Evolutionary conservation across 192 early-diverging fungal genomes (phyloP), one percentile per base, ranked within the genome.

Genomic region (Podila epicladia): DNA sequence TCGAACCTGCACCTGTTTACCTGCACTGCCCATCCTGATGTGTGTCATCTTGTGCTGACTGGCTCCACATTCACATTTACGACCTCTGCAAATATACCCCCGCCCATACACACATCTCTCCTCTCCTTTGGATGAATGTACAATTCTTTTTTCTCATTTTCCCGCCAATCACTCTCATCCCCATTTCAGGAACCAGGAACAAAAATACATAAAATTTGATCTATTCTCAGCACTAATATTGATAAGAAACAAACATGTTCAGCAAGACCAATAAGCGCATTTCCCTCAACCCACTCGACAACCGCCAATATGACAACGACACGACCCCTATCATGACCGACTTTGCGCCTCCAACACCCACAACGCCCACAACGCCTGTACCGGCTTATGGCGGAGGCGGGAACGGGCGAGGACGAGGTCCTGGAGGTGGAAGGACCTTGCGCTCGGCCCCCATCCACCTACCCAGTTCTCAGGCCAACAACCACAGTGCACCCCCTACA

Each of bases 281-380:
- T 53, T 80, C 77, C 2, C 65, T 80, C 5, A 75, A 75, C 51
- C 70, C 67, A 5, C 49, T 77, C 5, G 82, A 78, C 41, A 62
- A 70, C 33, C 26, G 58, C 17, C 70, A 72, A 53, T 78, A 74
- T 78, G 70, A 62, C 32, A 58, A 35, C n/a, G 71, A 74, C 20
- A 74, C 51, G 6, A 82, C 78, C 41, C 76, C 71, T 9, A 75
- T 76, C 20, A 78, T 77, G 53, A 77, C 83, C 24, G 82, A 72
- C 37, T 75, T 59, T 58, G 28, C 64, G 9, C 64, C 82, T 2
- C 70, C 72, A n/a, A 68, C 82, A 29, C 73, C 69, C 0, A 71
- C 82, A n/a, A 69, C 74, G 0, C 73, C 82, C n/a, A 64, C 78
- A 41, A 63, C 58, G 13, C 73, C 82, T 5, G 37, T 24, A 19